Evolutionary conservation across 1,284 basidiomycete species (phyloP), one percentile per base, ranked within the genome.

Genomic region (Sporisorium iseilematis-ciliati): DNA sequence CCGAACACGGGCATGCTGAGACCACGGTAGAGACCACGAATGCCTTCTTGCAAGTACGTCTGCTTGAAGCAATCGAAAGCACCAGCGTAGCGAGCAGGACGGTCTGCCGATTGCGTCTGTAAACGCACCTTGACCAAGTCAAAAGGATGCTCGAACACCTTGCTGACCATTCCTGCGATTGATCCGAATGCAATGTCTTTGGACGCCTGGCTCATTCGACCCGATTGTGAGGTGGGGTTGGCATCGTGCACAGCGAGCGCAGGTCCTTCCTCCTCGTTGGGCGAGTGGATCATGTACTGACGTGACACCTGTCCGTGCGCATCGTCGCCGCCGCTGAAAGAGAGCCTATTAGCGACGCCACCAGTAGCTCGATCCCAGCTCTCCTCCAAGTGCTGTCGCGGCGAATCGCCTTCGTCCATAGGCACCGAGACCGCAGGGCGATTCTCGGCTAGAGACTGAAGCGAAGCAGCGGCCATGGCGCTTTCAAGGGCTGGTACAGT

Each of bases 1-100:
- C 94, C 94, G 1, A 92, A 89, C 20, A 97, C 89, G 1, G 95
- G 94, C 73, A 93, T 93, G 7, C 93, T 92, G 1, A 96, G 87
- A 57, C 94, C 94, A 14, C 83, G 78, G 50, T 80, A 84, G 20
- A 84, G 74, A 1, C 83, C 83, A 7, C 69, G 68, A n/a, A 82
- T 59, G 21, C 83, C 83, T 45, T 84, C 83, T 18, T 72, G 66
- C 21, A 65, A 41, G 25, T 81, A 59, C 3, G 79, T 83, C 58
- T 79, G 71, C 38, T 75, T 76, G 72, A 82, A 84, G 60, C 82
- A 83, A 66, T 83, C 80, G 14, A 79, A 67, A 0, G 81, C 81
- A 10, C 81, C 81, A 0, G 61, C 57, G 46, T 83, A 83, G 21
- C 74, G 72, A n/a, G 77, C 60, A 5, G 74, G 76, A 2, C 53